Base-by-base conservation (phyloP, 2,329 filamentous ascomycete genomes). In the Ophiocordyceps australis region DNA sequence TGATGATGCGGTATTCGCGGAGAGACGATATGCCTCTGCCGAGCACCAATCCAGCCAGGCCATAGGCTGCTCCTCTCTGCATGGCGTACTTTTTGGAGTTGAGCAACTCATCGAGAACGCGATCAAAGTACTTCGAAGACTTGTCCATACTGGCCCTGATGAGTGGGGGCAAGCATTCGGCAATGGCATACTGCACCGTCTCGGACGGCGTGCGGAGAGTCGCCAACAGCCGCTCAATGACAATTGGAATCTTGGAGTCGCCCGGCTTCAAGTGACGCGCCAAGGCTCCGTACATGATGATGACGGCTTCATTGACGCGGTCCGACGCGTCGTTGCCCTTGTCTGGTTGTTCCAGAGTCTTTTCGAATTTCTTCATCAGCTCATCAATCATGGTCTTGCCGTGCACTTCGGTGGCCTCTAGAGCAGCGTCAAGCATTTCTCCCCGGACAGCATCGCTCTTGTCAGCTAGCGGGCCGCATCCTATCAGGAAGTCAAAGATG, bases 131-230 rank as follows among this genome's bases (percentile, higher is more conserved):
- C 25, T 74, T 70, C 18, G 73, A 67, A 4, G 78, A 73, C 41
- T 86, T 78, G 32, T 85, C 71, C 17, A 67, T 68, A 24, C 78
- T 86, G 3, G 81, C 76, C 30, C 71, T 74, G 17, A 98, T 72
- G n/a, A 98, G 62, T 2, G 89, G 85, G 10, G 89, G 86, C 14
- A 98, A 59, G 40, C 89, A 98, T 42, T 89, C 81, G 4, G 91
- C 83, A 30, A 95, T 85, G 24, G 89, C 89, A 45, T 89, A 94
- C 49, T 98, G 89, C 2, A 98, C 89, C 11, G 81, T 85, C 50
- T 98, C 89, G 1, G 89, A 95, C 16, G 89, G 89, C 9, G 86
- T 95, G 47, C 77, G 89, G 23, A 98, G 59, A 6, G 91, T 94
- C 14, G 73, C 70, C 29, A 98, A 62, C 14, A 98, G 61, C 33